Evolutionary conservation across 1,139 yeast species (phyloP).

Genomic region (Hyphopichia khmerensis): DNA sequence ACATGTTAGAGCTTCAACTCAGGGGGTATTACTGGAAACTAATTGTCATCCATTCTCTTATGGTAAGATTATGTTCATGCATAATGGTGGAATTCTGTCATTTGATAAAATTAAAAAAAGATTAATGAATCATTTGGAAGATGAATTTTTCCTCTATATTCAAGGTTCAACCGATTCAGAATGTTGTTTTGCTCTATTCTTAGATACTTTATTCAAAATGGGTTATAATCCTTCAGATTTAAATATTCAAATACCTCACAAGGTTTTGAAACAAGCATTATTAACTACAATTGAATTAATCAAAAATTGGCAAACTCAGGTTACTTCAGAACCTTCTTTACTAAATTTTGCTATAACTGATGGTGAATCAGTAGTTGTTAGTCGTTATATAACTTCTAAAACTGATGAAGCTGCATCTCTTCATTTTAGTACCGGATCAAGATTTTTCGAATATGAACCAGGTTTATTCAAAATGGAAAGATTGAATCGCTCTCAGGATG

Average conservation of each 20-base stretch:
- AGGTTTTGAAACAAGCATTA: slow-evolving; percentile 64
- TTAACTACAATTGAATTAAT: slow-evolving; percentile 70
- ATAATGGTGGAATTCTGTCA: slow-evolving; percentile 86
- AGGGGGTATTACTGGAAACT: slow-evolving; percentile 90
- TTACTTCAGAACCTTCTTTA: slow-evolving; percentile 71
- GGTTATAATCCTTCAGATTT: slow-evolving; percentile 67
- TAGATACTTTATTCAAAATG: slow-evolving; percentile 72
- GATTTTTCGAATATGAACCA: slow-evolving; percentile 85
- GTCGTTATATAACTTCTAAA: slow-evolving; percentile 83
- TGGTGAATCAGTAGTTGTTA: slow-evolving; percentile 83
- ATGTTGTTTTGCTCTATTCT: slow-evolving; percentile 85
- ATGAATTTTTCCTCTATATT: slow-evolving; percentile 72
- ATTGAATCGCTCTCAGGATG: slow-evolving; percentile 86
- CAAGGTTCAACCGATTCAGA: slow-evolving; percentile 97
- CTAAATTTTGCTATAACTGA: slow-evolving; percentile 94
- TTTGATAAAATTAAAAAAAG: slow-evolving; percentile 72
- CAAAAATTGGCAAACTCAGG: slow-evolving; percentile 59
- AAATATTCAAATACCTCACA: slow-evolving; percentile 44
- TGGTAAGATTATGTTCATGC: slow-evolving; percentile 92
- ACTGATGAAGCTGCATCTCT: slow-evolving; percentile 95
- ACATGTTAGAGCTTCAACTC: slow-evolving; percentile 94
- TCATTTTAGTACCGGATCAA: slow-evolving; percentile 91
- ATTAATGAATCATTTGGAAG: slow-evolving; percentile 70
- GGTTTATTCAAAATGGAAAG: slow-evolving; percentile 94
- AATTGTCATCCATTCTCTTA: slow-evolving; percentile 94